Conservation (phyloP, 176 grass and related monocot genomes). For the Bonia amplexicaulis region DNA sequence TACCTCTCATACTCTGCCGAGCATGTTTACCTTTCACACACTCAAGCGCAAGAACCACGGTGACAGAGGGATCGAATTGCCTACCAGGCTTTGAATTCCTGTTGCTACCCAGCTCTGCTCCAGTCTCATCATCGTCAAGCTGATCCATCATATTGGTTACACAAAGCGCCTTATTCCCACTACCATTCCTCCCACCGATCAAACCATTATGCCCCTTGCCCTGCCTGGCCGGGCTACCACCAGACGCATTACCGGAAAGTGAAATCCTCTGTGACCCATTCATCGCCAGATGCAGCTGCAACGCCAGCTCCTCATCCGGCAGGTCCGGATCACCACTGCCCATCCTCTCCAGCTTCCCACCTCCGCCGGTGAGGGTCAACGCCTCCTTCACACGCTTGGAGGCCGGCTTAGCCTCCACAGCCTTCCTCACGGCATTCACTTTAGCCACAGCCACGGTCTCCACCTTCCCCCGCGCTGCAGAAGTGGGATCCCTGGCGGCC, state of each 20-base stretch:
- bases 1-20: conserved; percentile 16
- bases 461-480: not conserved
- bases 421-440: conserved; percentile 22
- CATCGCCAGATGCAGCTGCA: conserved; percentile 66
- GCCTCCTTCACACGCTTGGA: conserved; percentile 14
- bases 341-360: not conserved
- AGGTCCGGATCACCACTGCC: not conserved
- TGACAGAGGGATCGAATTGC: not conserved
- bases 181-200: not conserved
- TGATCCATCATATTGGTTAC: conserved; percentile 45
- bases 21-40: not conserved
- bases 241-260: conserved; percentile 24
- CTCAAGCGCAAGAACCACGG: conserved; percentile 37
- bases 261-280: conserved; percentile 71
- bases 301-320: conserved; percentile 44
- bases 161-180: conserved; percentile 32
- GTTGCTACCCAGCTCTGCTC: not conserved
- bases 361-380: not conserved
- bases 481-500: conserved; percentile 8
- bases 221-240: not conserved
- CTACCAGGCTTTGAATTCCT: not conserved
- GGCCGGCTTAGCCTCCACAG: not conserved
- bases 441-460: not conserved
- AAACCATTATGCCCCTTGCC: conserved; percentile 12
- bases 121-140: conserved; percentile 21